A percentile compares a stretch with the other conserved stretches of the same genome.
phyloP scores from a whole-genome alignment of 768 basidiomycete genomes.

The Tulasnella sp. region DNA sequence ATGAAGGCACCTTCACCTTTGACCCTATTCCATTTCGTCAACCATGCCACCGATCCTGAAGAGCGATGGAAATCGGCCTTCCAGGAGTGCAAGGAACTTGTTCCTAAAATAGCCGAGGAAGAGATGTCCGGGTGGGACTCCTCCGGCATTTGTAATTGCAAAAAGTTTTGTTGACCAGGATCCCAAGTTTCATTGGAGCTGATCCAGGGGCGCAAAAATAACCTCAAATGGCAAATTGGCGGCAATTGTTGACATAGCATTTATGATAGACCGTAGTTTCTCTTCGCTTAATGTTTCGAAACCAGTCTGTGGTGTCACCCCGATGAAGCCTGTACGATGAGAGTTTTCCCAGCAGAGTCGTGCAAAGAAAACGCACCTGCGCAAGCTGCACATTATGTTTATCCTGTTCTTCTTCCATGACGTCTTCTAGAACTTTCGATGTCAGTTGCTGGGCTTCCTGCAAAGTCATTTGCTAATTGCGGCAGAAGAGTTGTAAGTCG shows the following conservation, averaged over 20 bases:
- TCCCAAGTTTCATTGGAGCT: no score
- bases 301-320: slow-evolving; percentile 81
- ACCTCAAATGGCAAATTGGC: no score
- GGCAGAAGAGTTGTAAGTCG: neutral
- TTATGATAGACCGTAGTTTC: slow-evolving; percentile 77
- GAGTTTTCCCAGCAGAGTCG: neutral
- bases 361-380: slow-evolving; percentile 52
- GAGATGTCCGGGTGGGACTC: no score
- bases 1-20: neutral
- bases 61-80: neutral
- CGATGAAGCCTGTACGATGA: neutral
- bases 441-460: slow-evolving; percentile 82
- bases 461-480: slow-evolving; percentile 80
- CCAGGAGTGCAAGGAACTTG: neutral
- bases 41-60: neutral
- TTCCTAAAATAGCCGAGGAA: no score
- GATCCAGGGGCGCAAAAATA: no score
- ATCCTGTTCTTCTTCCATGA: slow-evolving; percentile 99
- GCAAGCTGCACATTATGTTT: slow-evolving; percentile 98
- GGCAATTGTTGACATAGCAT: slow-evolving; percentile 45
- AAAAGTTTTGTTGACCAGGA: no score
- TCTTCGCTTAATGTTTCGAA: slow-evolving; percentile 86
- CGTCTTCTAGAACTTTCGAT: slow-evolving; percentile 85
- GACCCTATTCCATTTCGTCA: neutral
- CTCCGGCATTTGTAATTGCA: no score